Evolutionary conservation across 208 protist species (phyloP), one percentile per base, ranked within the genome.

Genomic region (Kentomonas sorsogonicus): DNA sequence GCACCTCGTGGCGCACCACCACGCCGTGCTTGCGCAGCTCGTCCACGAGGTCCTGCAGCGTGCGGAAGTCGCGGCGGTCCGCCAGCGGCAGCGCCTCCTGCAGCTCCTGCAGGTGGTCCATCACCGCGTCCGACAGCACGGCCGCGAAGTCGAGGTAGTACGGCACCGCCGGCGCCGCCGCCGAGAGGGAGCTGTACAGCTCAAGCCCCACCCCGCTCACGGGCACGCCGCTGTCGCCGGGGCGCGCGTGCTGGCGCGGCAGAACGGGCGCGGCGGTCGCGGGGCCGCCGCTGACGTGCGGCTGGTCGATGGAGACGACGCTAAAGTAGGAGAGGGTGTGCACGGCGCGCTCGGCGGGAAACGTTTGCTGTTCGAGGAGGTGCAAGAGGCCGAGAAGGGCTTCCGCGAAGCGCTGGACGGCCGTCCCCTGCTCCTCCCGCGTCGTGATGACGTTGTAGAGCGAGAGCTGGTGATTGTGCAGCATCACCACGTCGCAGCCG

Each of bases 401-500:
- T 60, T 93, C 81, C 20, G 86, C 86, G 51, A 89, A 77, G 36
- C 86, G 74, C 4, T 66, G 70, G 20, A 66, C 69, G 15, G 79
- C 66, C 31, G 72, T 52, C 29, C 59, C 44, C 20, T 83, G 68
- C 56, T 79, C 77, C 47, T 75, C 72, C 10, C 66, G 66, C n/a
- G 54, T 72, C 0, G 72, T 84, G n/a, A 89, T 74, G 31, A 93
- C 60, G 59, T 89, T 80, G 66, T 89, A 93, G 6, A 89, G 52
- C 15, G 63, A 69, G 23, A 93, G 55, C n/a, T 81, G 86, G 34
- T 73, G 53, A 5, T 79, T 82, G 25, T 74, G 63, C 29, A 93
- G 46, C 36, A 70, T 83, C 25, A 93, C 86, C 0, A 93, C 77
- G 54, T 93, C 86, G 67, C 86, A 93, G 36, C 86, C 86, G 30